Base-by-base conservation (phyloP, 371 early-diverging fungal genomes). In the Zychaea mexicana region DNA sequence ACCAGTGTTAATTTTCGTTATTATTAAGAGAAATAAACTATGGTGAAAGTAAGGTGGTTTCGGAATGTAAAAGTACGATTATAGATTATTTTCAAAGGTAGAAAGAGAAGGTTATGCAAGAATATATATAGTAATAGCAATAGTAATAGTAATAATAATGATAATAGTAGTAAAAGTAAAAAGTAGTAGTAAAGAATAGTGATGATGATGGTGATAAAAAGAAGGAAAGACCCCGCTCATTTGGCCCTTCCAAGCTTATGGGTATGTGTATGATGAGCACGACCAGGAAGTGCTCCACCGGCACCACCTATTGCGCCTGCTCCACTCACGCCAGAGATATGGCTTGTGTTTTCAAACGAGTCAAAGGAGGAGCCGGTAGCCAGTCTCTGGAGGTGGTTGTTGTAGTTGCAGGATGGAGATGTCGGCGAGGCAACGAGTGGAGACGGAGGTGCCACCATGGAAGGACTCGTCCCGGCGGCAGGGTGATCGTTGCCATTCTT, bases 281-380 rank as follows among this genome's bases (percentile, higher is more conserved):
- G 65, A 13, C 59, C 59, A 17, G 65, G 65, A 13, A 68, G 53
- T 9, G 63, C 70, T 27, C 72, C 72, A n/a, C 72, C 72, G 5
- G 72, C 72, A 54, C 72, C 72, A 31, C 72, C 72, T 33, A 67
- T 62, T 12, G 68, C 72, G n/a, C 72, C 72, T 28, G 65, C 72
- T 7, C 72, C 81, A 60, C 81, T 74, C 3, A 74, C 72, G 31
- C 78, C 81, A 30, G 74, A 73, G 3, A 80, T 67, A 65, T 78
- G 77, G 52, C 82, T 81, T 0, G 70, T 33, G 38, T 81, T 81
- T 38, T 81, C 82, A 53, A 81, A 70, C 0, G 77, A 76, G 17
- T 76, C 77, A 26, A 52, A 36, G 1, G 73, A 75, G 21, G 73
- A 69, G 19, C 26, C 22, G 32, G 60, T 60, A 6, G 54, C 56